Evolutionary conservation across 768 basidiomycete species (phyloP).

Genomic region (Leccinum disarticulatum): DNA sequence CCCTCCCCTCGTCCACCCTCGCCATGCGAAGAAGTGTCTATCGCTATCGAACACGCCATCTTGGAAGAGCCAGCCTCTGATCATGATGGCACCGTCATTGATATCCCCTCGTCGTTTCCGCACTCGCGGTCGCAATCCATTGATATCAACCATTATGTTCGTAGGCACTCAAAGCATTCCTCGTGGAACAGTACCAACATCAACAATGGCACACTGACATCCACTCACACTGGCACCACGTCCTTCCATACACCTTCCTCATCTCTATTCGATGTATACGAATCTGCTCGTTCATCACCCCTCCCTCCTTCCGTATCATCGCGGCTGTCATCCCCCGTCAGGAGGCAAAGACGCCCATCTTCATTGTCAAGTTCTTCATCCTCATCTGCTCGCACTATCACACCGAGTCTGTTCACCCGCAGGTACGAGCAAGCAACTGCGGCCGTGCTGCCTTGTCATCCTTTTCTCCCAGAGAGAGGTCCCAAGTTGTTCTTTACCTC

Average conservation of each 20-base stretch:
- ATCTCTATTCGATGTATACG: slow-evolving; percentile 63
- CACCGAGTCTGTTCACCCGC: slow-evolving; percentile 55
- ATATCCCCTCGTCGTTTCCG: slow-evolving; percentile 25
- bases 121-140: slow-evolving; percentile 20
- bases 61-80: slow-evolving; percentile 17
- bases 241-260: slow-evolving; percentile 80
- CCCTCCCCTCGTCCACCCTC: slow-evolving; percentile 13
- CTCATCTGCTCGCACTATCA: slow-evolving; percentile 54
- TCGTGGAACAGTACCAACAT: slow-evolving; percentile 46
- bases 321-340: slow-evolving; percentile 27
- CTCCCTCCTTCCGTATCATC: slow-evolving; percentile 36
- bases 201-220: slow-evolving; percentile 52
- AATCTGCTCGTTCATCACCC: slow-evolving; percentile 63
- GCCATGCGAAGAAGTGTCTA: slow-evolving; percentile 11
- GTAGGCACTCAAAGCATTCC: slow-evolving; percentile 40
- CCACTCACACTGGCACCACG: slow-evolving; percentile 56
- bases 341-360: slow-evolving; percentile 39
- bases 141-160: slow-evolving; percentile 27
- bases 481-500: slow-evolving; percentile 74
- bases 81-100: slow-evolving; percentile 6
- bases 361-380: slow-evolving; percentile 30
- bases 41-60: slow-evolving; percentile 11
- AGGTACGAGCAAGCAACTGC: slow-evolving; percentile 17
- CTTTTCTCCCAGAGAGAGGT: slow-evolving; percentile 43
- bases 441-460: slow-evolving; percentile 11